These are phyloP conservation scores for Trichoderma reesei DNA, from an alignment of 495 filamentous ascomycete genomes.

Conservation along the genomic window DNA sequence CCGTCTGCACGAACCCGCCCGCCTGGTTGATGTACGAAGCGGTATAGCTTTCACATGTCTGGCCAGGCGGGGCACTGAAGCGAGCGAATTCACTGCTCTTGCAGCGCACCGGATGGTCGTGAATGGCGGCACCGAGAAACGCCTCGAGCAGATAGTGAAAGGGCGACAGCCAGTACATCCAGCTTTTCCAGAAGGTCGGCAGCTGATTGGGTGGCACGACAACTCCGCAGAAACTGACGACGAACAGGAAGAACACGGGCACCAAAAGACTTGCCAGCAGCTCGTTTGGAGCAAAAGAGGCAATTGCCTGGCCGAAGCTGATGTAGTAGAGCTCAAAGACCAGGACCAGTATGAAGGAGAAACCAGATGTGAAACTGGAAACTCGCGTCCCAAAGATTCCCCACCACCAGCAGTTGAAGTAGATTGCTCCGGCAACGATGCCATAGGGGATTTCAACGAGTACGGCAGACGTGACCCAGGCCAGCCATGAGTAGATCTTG, in stretches of 20 bases:
- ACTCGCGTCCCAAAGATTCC: constrained; percentile 37
- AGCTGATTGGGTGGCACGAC: constrained; percentile 47
- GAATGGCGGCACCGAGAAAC: constrained; percentile 43
- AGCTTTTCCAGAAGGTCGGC: constrained; percentile 49
- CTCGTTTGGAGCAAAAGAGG: constrained; percentile 61
- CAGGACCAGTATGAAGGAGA: constrained; percentile 42
- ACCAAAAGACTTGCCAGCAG: constrained; percentile 60
- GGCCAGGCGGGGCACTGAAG: constrained; percentile 42
- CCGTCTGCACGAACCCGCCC: constrained; percentile 44
- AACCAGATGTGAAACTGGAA: constrained; percentile 44
- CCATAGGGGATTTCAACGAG: constrained; percentile 51
- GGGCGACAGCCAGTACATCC: constrained; percentile 60
- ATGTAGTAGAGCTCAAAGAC: constrained; percentile 67
- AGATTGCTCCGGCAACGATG: constrained; percentile 22
- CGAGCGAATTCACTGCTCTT: constrained; percentile 44
- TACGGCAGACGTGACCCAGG: constrained; percentile 39
- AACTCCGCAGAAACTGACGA: constrained; percentile 55
- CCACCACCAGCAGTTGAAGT: constrained; percentile 53
- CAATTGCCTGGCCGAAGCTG: constrained; percentile 67
- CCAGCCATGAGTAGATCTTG: constrained; percentile 67
- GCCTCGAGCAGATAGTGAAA: constrained; percentile 55
- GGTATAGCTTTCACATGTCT: constrained; percentile 45
- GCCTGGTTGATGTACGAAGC: constrained; percentile 30
- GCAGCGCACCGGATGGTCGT: constrained; percentile 47
- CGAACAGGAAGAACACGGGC: constrained; percentile 54